A percentile compares a stretch with the other conserved stretches of the same genome.
Evolutionary conservation across 2,329 filamentous ascomycete species (phyloP).

Genomic region (Aspergillus uvarum): DNA sequence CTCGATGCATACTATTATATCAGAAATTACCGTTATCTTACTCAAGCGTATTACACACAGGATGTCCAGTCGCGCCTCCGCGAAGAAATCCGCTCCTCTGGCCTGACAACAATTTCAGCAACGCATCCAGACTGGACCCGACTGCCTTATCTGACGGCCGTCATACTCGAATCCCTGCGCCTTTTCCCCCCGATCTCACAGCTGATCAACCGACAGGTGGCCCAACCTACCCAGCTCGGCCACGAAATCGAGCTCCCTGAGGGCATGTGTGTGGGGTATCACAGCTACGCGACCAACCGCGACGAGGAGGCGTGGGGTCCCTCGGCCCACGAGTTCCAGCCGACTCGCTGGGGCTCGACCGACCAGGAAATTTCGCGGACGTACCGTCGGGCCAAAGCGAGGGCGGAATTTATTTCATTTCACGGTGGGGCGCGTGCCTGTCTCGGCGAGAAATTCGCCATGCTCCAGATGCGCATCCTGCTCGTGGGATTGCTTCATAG

Average conservation of each 20-base stretch:
- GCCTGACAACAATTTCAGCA: too few species aligned
- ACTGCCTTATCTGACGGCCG: constrained; percentile 42
- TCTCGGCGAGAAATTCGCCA: constrained; percentile 44
- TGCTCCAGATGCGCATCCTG: constrained; percentile 39
- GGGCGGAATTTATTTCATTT: constrained; percentile 45
- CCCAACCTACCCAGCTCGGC: constrained; percentile 27
- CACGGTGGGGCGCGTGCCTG: constrained; percentile 44
- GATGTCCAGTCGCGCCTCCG: background rate
- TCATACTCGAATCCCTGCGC: constrained; percentile 46
- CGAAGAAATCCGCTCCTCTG: background rate
- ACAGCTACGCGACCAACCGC: constrained; percentile 37
- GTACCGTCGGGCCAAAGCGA: constrained; percentile 38
- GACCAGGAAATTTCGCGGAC: constrained; percentile 28
- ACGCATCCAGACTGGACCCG: too few species aligned
- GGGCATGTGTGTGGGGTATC: constrained; percentile 39
- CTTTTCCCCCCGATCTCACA: constrained; percentile 49
- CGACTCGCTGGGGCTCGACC: constrained; percentile 41
- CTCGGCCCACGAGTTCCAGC: constrained; percentile 39
- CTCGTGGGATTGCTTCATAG: constrained; percentile 33
- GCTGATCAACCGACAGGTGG: constrained; percentile 45
- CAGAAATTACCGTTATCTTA: background rate
- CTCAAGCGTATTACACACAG: background rate
- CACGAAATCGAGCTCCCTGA: constrained; percentile 26
- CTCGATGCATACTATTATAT: too few species aligned
- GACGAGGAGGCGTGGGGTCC: constrained; percentile 35